Evolutionary conservation across 192 early-diverging fungal genomes (phyloP).

Genomic region (Entophlyctis luteolus): DNA sequence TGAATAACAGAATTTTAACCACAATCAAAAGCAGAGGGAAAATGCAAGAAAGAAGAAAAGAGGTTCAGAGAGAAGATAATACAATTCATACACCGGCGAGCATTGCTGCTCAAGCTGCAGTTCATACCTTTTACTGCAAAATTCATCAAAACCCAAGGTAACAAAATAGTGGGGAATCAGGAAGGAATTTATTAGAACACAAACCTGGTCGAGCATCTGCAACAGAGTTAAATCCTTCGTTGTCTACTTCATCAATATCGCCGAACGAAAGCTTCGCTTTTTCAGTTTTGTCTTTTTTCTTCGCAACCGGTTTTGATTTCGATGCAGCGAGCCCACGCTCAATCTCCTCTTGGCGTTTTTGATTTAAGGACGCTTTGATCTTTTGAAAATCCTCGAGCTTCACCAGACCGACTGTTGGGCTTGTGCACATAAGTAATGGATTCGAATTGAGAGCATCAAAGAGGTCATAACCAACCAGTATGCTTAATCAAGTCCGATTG

Average conservation of each 20-base stretch:
- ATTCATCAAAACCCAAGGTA: neutral
- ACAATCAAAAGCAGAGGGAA: neutral
- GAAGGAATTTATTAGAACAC: no score
- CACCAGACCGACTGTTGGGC: constrained; percentile 69
- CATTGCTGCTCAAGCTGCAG: neutral
- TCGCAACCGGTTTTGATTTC: constrained; percentile 49
- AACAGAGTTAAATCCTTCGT: constrained; percentile 28
- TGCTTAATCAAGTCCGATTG: constrained; percentile 82
- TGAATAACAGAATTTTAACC: neutral
- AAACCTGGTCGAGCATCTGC: no score
- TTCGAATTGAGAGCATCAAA: neutral
- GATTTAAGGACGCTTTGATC: constrained; percentile 73
- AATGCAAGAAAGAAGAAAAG: neutral
- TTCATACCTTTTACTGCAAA: neutral
- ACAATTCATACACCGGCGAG: neutral
- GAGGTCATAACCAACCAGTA: constrained; percentile 38
- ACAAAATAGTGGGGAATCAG: neutral
- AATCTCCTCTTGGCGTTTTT: constrained; percentile 63
- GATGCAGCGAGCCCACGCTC: constrained; percentile 40
- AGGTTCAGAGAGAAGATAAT: constrained; percentile 49
- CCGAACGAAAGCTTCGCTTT: constrained; percentile 76
- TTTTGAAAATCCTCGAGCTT: constrained; percentile 85
- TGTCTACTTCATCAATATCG: constrained; percentile 35
- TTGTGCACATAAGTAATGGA: neutral
- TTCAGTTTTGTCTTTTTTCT: constrained; percentile 59